These are phyloP conservation scores for Trametes villosa DNA, from an alignment of 768 basidiomycete genomes.

Conservation along the genomic window DNA sequence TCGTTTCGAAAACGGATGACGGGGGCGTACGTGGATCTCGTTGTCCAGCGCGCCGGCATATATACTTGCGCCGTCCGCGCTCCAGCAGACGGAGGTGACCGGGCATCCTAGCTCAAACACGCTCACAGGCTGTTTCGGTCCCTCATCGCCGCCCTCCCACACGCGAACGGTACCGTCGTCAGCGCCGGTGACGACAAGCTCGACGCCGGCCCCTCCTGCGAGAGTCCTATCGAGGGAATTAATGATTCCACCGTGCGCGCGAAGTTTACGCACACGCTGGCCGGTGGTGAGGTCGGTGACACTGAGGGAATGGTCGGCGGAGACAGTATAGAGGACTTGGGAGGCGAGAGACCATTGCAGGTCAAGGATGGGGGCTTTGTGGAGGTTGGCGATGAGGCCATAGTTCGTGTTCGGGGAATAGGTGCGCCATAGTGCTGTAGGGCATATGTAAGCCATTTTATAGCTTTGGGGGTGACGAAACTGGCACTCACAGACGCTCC, in stretches of 20 bases:
- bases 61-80: slow-evolving; percentile 84
- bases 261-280: slow-evolving; percentile 76
- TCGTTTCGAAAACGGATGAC: neutral
- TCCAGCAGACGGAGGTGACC: slow-evolving; percentile 91
- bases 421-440: slow-evolving; percentile 83
- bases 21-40: slow-evolving; percentile 81
- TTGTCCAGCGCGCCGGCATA: slow-evolving; percentile 96
- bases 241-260: slow-evolving; percentile 90
- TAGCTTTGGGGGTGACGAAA: too few relatives aligned
- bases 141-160: slow-evolving; percentile 88
- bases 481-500: slow-evolving; percentile 79
- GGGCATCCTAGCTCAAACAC: slow-evolving; percentile 88
- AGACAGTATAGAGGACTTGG: slow-evolving; percentile 77
- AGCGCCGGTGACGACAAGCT: slow-evolving; percentile 84
- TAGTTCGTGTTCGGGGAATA: slow-evolving; percentile 95
- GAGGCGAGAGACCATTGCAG: slow-evolving; percentile 86
- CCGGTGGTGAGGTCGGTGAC: slow-evolving; percentile 85
- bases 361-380: slow-evolving; percentile 92
- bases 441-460: neutral
- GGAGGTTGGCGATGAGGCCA: slow-evolving; percentile 76
- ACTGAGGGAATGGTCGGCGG: slow-evolving; percentile 85
- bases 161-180: slow-evolving; percentile 92
- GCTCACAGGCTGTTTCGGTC: slow-evolving; percentile 70
- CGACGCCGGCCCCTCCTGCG: slow-evolving; percentile 81
- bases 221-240: slow-evolving; percentile 88